Base-by-base conservation (phyloP, 2,329 filamentous ascomycete species). In the Trichoderma simmonsii region DNA sequence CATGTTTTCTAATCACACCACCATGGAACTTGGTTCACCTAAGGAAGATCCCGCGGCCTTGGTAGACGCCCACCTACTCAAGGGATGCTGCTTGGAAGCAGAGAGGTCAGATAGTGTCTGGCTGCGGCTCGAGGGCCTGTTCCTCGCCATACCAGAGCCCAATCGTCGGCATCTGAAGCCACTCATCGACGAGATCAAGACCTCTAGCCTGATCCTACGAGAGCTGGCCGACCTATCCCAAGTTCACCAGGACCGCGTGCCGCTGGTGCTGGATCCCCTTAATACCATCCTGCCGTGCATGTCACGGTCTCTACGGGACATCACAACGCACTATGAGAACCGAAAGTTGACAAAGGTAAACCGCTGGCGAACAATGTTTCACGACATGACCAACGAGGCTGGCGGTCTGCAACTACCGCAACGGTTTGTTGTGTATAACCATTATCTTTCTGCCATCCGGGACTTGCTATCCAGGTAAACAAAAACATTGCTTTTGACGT, bases 301-400 rank as follows among this genome's bases (percentile, higher is more conserved):
- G 21, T 83, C 82, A 67, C 84, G 81, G 70, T 86, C 86, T 0
- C 78, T 91, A 18, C 78, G 82, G 56, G 87, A 90, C 73, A 90
- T 91, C 74, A 84, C 79, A 54, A 73, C 72, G 9, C 84, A 84
- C 77, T 86, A 88, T 75, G 84, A 88, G 39, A 85, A 90, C 76
- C 84, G 81, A 43, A 82, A 81, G 5, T 74, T 85, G 56, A 81
- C 82, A 21, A 85, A 83, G 69, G 83, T 86, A 73, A 80, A 83
- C 43, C 84, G 88, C 69, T 91, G 89, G 89, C 83, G 85, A 56
- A 84, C 83, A 74, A 90, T 90, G 87, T 88, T 86, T 76, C 83
- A 89, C 77, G 79, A 81, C 6, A 84, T 90, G 83, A 84, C 83
- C 8, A 82, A 85, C 28, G 86, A 90, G 76, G 84, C 84, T 4